Percentiles rank a stretch among this genome's conserved stretches.
These are phyloP conservation scores for Fusarium virguliforme DNA, from an alignment of 2,329 filamentous ascomycete genomes.

Conservation along the genomic window DNA sequence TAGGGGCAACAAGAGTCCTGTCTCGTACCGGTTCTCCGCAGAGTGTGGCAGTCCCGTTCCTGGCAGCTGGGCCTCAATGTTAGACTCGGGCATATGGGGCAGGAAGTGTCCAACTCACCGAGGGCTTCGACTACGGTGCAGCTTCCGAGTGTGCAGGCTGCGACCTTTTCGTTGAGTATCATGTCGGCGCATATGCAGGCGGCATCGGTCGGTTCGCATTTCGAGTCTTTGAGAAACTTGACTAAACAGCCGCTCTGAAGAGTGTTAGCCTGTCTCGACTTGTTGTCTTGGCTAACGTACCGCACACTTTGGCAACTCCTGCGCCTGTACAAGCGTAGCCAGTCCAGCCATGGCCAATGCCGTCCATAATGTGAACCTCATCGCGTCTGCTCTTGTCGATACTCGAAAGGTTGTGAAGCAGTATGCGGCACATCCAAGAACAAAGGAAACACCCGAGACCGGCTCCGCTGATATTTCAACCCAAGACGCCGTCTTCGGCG, in stretches of 20 bases:
- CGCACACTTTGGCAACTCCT: conserved; percentile 11
- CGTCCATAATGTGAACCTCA: conserved; percentile 6
- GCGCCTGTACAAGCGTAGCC: background rate
- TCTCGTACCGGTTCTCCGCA: background rate
- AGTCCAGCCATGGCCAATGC: background rate
- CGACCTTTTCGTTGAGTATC: background rate
- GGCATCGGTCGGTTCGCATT: conserved; percentile 4
- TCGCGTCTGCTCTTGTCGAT: background rate
- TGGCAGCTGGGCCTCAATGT: background rate
- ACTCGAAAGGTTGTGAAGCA: background rate
- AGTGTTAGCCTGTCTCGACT: background rate
- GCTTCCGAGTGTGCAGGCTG: background rate
- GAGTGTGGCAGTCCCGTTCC: background rate
- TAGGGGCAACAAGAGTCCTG: background rate
- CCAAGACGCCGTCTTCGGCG: background rate
- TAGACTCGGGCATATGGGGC: background rate
- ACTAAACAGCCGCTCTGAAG: background rate
- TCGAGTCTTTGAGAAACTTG: background rate
- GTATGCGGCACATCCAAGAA: background rate
- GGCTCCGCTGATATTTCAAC: conserved; percentile 10
- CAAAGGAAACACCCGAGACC: background rate
- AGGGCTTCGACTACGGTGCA: background rate
- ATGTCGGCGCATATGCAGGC: conserved; percentile 1
- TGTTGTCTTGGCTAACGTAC: background rate
- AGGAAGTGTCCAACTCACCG: background rate